Evolutionary conservation across 768 basidiomycete species (phyloP), one percentile per base, ranked within the genome.

Genomic region (Panaeolus papilionaceus): DNA sequence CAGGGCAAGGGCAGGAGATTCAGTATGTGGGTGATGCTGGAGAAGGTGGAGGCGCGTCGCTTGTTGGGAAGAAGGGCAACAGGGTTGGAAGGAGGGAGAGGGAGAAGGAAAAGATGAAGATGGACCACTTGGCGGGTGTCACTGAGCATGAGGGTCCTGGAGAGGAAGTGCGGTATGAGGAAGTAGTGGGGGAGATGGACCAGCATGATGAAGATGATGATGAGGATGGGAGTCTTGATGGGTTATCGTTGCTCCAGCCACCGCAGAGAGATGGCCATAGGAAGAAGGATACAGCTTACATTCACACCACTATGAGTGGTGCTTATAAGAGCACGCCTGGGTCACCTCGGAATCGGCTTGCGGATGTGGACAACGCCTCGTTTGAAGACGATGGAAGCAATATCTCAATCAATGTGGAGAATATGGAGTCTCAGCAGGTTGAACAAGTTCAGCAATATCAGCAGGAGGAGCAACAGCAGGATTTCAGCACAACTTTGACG

Each of bases 191-290:
- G 8, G 70, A 51, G 18, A 62, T 54, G 2, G 74, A 71, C 28
- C 69, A 68, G 12, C 73, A 71, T 18, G 71, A 71, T 9, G 75
- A 74, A 23, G 68, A 69, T 6, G 69, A 58, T 63, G 70, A 62
- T 33, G 74, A 75, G 45, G 67, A 71, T 38, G 75, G 75, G 61
- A 76, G 75, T 39, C 64, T 76, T n/a, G 71, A 71, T 10, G 72
- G 74, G n/a, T 65, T 76, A 61, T 67, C 74, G 16, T 64, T 76
- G 44, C 68, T 75, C 42, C 69, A 75, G 67, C 73, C 77, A 39
- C 74, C 72, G 37, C 69, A 72, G 37, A 67, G 45, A 68, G 64
- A 70, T 69, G n/a, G 68, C 67, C n/a, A 70, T 23, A 71, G 64
- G 66, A 66, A 18, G 18, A 67, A 64, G 63, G 73, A 73, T 37